These are phyloP conservation scores for Allium cepa DNA, from an alignment of 106 monocot species.

Conservation along the genomic window DNA sequence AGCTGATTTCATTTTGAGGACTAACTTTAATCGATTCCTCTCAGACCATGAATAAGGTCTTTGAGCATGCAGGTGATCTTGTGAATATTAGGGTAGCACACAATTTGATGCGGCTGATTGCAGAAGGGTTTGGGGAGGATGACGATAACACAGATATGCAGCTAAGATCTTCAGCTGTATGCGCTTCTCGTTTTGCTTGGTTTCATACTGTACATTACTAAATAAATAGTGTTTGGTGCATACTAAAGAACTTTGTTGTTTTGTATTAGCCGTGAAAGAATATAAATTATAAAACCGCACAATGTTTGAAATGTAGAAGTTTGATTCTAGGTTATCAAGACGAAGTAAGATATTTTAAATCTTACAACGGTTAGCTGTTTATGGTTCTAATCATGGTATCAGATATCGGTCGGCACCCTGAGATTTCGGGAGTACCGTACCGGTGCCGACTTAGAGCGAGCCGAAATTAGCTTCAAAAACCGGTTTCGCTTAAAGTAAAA, in stretches of 20 bases:
- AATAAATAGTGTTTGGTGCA: background rate
- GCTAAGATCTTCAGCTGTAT: slow-evolving; percentile 95
- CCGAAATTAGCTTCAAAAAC: too few species aligned
- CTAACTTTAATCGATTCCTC: background rate
- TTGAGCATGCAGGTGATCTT: slow-evolving; percentile 99
- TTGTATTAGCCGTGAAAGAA: too few species aligned
- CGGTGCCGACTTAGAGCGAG: too few species aligned
- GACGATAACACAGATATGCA: slow-evolving; percentile 90
- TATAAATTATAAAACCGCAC: too few species aligned
- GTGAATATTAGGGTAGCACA: slow-evolving; percentile 88
- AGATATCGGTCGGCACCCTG: too few species aligned
- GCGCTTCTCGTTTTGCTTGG: slow-evolving; percentile 16
- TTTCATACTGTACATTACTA: background rate
- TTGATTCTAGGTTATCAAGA: too few species aligned
- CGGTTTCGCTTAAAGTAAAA: too few species aligned
- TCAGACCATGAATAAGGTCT: slow-evolving; percentile 99
- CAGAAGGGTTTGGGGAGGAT: slow-evolving; percentile 98
- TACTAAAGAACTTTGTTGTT: background rate
- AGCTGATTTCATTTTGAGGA: background rate
- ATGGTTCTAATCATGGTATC: too few species aligned
- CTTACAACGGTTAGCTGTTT: too few species aligned
- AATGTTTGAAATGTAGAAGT: too few species aligned
- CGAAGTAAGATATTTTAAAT: too few species aligned
- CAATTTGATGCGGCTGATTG: slow-evolving; percentile 94
- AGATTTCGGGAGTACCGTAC: too few species aligned